Base-by-base conservation (phyloP, 2,329 filamentous ascomycete genomes). In the Xylariaceae sp. region DNA sequence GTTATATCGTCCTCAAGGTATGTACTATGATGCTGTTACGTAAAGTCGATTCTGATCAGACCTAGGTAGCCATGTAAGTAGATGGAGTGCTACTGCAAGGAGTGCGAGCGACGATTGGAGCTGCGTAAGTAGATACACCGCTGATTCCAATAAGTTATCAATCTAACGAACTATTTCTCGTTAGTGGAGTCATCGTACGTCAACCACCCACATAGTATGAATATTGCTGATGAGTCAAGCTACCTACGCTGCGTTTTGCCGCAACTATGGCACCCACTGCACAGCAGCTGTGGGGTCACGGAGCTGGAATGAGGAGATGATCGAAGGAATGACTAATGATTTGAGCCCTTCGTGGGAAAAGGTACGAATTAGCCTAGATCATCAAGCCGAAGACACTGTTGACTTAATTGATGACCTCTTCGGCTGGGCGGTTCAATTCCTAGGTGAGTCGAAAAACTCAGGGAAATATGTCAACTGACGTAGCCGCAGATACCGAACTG, bases 261-360 rank as follows among this genome's bases (percentile, higher is more conserved):
- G 72, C 12, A 68, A 79, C 0, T 76, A 70, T 46, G 79, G 79
- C 0, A 59, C 68, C 6, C 58, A 80, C 46, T 49, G 0, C 3
- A 78, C 76, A 0, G 0, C 3, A 0, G 33, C 39, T 0, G 61
- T 55, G 3, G 72, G 71, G 0, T 36, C 29, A 1, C 72, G 60
- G n/a, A 74, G 75, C 53, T 82, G 79, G 79, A 82, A 82, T 47
- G 65, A 74, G 45, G 77, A 81, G 63, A 74, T 74, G 0, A 77
- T 78, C 19, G 29, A 52, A 19, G 24, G 23, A 2, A 78, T 81
- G 76, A 67, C 62, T 0, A 12, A 28, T 1, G 73, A 77, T 28
- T 45, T 79, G 26, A 50, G 43, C 1, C 28, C 34, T 0, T 67
- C 67, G 4, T 82, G 77, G 77, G 26, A 65, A 14, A 36, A 46